Percentiles rank a stretch among this genome's conserved stretches.
phyloP scores from a whole-genome alignment of 257 asterid species.

The Avicennia marina region DNA sequence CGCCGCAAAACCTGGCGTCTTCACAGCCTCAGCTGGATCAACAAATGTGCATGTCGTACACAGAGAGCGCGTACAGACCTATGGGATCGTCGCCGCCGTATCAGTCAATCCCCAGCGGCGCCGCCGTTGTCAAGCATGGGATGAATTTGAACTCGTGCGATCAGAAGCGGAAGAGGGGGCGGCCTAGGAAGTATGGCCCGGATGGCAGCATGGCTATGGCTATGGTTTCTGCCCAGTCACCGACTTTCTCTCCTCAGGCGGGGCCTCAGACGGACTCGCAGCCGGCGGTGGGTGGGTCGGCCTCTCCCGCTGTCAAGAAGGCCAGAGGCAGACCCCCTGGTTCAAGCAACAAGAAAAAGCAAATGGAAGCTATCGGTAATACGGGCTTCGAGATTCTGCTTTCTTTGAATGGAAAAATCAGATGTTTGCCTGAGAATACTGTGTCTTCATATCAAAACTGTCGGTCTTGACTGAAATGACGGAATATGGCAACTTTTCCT shows the following conservation, averaged over 20 bases:
- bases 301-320: slow-evolving; percentile 36
- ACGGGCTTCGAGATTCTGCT: not conserved
- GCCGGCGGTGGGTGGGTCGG: slow-evolving; percentile 25
- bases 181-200: slow-evolving; percentile 50
- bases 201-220: slow-evolving; percentile 36
- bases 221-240: slow-evolving; percentile 19
- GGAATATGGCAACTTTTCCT: slow-evolving; percentile 8
- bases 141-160: slow-evolving; percentile 35
- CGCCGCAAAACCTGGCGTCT: slow-evolving; percentile 19
- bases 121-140: not conserved
- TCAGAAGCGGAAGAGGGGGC: slow-evolving; percentile 44
- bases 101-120: slow-evolving; percentile 17
- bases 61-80: slow-evolving; percentile 22
- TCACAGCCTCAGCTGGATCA: slow-evolving; percentile 28
- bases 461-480: slow-evolving; percentile 7
- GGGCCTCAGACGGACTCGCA: slow-evolving; percentile 22
- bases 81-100: slow-evolving; percentile 28
- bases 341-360: slow-evolving; percentile 39
- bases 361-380: slow-evolving; percentile 39
- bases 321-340: slow-evolving; percentile 56
- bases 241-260: slow-evolving; percentile 26
- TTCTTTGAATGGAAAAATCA: slow-evolving; percentile 15
- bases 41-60: slow-evolving; percentile 29
- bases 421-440: slow-evolving; percentile 17
- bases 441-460: not conserved